Conservation (phyloP, 371 early-diverging fungal species). For the Mortierella polycephala region DNA sequence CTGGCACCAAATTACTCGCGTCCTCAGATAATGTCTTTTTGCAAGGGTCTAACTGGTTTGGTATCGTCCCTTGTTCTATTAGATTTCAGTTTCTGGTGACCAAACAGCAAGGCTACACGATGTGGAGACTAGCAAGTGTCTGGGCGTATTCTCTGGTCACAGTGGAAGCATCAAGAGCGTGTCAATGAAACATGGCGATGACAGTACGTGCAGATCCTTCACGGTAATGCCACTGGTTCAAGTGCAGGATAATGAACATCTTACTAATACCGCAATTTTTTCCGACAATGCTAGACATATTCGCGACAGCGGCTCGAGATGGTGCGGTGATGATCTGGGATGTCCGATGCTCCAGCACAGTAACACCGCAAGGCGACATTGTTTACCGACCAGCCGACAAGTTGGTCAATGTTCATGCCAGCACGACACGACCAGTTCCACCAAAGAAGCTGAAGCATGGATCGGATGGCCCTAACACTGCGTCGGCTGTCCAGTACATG, state of each 20-base stretch:
- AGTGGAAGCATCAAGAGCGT: conserved; percentile 51
- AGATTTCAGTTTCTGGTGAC: conserved; percentile 51
- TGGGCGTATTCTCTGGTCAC: conserved; percentile 43
- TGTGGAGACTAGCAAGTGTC: conserved; percentile 36
- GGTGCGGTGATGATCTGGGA: conserved; percentile 52
- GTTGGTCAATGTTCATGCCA: conserved; percentile 40
- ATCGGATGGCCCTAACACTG: conserved; percentile 46
- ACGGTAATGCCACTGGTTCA: no score
- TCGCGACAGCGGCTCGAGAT: conserved; percentile 52
- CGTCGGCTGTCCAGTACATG: conserved; percentile 53
- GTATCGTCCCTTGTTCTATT: background rate
- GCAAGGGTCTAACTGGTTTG: background rate
- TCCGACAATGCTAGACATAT: conserved; percentile 22
- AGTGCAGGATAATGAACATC: no score
- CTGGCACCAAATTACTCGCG: no score
- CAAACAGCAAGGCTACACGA: conserved; percentile 48
- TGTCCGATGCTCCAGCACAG: conserved; percentile 42
- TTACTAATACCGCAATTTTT: background rate
- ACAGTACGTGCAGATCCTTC: conserved; percentile 24
- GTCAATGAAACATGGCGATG: conserved; percentile 29
- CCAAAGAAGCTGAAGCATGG: conserved; percentile 42
- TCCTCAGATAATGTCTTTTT: background rate
- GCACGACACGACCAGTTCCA: conserved; percentile 22
- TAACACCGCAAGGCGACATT: conserved; percentile 32
- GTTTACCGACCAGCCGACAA: conserved; percentile 39